Conservation (phyloP, 345 rosid species). For the Pistacia integerrima region DNA sequence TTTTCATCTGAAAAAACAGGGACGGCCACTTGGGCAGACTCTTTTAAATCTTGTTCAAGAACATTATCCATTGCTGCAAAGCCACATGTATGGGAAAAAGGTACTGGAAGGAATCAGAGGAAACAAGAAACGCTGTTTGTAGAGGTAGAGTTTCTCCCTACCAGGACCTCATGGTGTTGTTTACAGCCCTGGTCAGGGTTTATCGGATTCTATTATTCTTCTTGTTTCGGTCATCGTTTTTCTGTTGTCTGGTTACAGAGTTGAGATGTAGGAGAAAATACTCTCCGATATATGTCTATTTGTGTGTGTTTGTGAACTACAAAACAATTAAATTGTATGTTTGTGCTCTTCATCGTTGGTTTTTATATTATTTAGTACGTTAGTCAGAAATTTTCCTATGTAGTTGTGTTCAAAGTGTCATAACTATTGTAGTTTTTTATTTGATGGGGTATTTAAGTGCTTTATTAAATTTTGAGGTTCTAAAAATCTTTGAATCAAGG, state of each 20-base stretch:
- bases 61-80: constrained; percentile 7
- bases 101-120: constrained; percentile 15
- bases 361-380: neutral
- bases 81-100: constrained; percentile 20
- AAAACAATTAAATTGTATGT: neutral
- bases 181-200: neutral
- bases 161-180: neutral
- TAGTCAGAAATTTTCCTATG: neutral
- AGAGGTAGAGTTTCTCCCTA: neutral
- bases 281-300: neutral
- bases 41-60: neutral
- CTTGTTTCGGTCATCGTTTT: neutral
- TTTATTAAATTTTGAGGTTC: neutral
- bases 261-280: neutral
- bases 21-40: neutral
- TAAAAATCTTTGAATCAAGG: neutral
- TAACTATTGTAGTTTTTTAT: neutral
- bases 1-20: constrained; percentile 5
- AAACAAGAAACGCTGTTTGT: neutral
- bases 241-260: no score
- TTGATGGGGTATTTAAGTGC: neutral
- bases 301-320: neutral
- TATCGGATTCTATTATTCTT: neutral
- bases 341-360: neutral
- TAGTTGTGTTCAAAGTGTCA: neutral